Percentiles rank a stretch among this genome's conserved stretches.
Evolutionary conservation across 371 early-diverging fungal genomes (phyloP).

Genomic region (Rhizopus arrhizus): DNA sequence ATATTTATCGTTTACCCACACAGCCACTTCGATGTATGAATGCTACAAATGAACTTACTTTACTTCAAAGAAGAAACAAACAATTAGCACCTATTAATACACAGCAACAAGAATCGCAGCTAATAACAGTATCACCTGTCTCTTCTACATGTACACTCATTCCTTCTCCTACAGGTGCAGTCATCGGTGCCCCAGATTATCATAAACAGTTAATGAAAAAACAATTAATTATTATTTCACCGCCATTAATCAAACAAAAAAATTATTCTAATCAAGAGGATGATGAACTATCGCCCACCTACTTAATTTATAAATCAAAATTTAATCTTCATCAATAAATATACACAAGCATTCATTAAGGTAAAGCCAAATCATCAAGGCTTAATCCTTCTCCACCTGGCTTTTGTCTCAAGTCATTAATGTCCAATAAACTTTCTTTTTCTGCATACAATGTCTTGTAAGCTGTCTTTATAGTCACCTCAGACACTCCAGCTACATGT

Average conservation of each 20-base stretch:
- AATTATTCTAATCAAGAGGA: background rate
- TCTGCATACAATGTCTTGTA: slow-evolving; percentile 74
- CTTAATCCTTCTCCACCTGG: slow-evolving; percentile 46
- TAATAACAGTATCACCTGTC: background rate
- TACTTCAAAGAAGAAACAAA: slow-evolving; percentile 24
- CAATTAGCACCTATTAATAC: slow-evolving; percentile 24
- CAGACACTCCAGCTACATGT: slow-evolving; percentile 83
- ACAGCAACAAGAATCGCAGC: background rate
- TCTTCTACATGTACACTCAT: slow-evolving; percentile 1
- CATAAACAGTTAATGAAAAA: background rate
- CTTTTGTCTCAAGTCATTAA: slow-evolving; percentile 47
- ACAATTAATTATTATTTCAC: background rate
- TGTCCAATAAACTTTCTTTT: slow-evolving; percentile 58
- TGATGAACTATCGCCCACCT: background rate
- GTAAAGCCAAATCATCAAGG: slow-evolving; percentile 55
- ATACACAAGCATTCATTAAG: slow-evolving; percentile 24
- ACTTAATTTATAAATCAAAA: background rate
- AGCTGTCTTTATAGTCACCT: slow-evolving; percentile 87
- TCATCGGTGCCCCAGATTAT: slow-evolving; percentile 5
- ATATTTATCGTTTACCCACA: slow-evolving; percentile 19
- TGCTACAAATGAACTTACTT: background rate
- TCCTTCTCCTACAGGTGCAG: slow-evolving; percentile 25
- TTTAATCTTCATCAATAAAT: background rate
- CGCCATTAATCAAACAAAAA: background rate
- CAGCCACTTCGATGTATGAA: slow-evolving; percentile 29